phyloP scores from a whole-genome alignment of 208 protist species.

The Entamoeba nuttalli region DNA sequence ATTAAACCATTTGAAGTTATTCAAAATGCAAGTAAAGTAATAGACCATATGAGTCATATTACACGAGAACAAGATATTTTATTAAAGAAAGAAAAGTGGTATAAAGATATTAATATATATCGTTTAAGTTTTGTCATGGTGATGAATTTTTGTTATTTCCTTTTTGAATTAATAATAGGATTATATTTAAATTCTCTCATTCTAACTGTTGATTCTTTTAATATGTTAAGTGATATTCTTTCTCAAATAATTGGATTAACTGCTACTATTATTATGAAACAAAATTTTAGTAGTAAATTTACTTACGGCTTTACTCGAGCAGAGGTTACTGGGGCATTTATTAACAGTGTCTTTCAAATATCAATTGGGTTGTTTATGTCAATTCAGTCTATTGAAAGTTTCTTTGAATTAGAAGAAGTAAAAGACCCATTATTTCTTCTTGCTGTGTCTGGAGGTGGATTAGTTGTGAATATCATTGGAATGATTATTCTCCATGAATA shows the following conservation, averaged over 20 bases:
- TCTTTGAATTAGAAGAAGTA: slow-evolving; percentile 9
- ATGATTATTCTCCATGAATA: neutral
- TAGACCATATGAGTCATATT: neutral
- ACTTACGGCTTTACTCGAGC: neutral
- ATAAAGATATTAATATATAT: neutral
- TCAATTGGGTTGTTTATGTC: neutral
- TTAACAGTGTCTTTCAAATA: neutral
- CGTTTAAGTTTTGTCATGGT: neutral
- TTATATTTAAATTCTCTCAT: neutral
- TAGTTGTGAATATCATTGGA: slow-evolving; percentile 17
- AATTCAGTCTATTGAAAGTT: neutral
- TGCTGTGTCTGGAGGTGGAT: slow-evolving; percentile 6
- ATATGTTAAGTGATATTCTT: slow-evolving; percentile 1
- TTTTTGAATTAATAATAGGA: neutral
- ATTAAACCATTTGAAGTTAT: neutral
- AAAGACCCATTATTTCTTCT: slow-evolving; percentile 3
- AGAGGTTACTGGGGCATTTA: slow-evolving; percentile 6
- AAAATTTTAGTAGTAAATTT: neutral
- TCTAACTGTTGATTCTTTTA: neutral
- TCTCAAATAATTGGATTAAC: neutral
- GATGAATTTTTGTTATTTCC: neutral
- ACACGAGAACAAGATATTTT: neutral
- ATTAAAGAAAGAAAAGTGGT: neutral
- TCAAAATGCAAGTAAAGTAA: neutral
- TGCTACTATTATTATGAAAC: neutral